phyloP scores from a whole-genome alignment of 495 filamentous ascomycete genomes.

The Penicillium tannophilum region DNA sequence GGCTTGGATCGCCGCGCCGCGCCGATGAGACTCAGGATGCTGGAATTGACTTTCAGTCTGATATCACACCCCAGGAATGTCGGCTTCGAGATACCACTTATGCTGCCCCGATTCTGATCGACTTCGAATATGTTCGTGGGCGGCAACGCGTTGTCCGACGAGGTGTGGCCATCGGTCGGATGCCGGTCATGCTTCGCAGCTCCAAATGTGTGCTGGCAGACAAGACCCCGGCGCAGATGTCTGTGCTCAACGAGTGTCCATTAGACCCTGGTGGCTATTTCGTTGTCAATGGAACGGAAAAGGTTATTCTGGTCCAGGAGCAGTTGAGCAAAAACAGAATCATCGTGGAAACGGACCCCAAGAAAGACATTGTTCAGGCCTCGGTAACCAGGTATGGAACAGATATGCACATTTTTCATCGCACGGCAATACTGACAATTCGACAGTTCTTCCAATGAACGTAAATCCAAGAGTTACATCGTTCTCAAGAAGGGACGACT shows the following conservation, averaged over 20 bases:
- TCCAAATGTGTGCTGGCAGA: slow-evolving; percentile 83
- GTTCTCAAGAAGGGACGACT: slow-evolving; percentile 89
- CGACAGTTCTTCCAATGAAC: slow-evolving; percentile 86
- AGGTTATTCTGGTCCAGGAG: slow-evolving; percentile 97
- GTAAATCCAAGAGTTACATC: slow-evolving; percentile 96
- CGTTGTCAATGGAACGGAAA: slow-evolving; percentile 95
- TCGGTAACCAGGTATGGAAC: slow-evolving; percentile 74
- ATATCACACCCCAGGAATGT: slow-evolving; percentile 87
- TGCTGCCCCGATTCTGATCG: slow-evolving; percentile 86
- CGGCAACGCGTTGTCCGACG: slow-evolving; percentile 66
- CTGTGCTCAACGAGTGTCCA: slow-evolving; percentile 85
- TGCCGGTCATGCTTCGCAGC: slow-evolving; percentile 97
- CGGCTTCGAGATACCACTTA: slow-evolving; percentile 95
- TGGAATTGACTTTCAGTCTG: slow-evolving; percentile 57
- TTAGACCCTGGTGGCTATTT: slow-evolving; percentile 98
- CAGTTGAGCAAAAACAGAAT: slow-evolving; percentile 98
- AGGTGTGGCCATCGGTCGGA: slow-evolving; percentile 77
- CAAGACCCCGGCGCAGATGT: slow-evolving; percentile 82
- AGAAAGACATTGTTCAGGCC: slow-evolving; percentile 89
- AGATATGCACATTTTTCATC: background rate
- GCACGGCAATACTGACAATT: background rate
- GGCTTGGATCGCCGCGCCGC: slow-evolving; percentile 75
- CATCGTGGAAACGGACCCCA: slow-evolving; percentile 88
- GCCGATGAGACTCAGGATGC: slow-evolving; percentile 63
- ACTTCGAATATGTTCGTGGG: slow-evolving; percentile 82